A percentile compares a stretch with the other conserved stretches of the same genome.
phyloP scores from a whole-genome alignment of 2,329 filamentous ascomycete genomes.

The Penicillium decumbens region DNA sequence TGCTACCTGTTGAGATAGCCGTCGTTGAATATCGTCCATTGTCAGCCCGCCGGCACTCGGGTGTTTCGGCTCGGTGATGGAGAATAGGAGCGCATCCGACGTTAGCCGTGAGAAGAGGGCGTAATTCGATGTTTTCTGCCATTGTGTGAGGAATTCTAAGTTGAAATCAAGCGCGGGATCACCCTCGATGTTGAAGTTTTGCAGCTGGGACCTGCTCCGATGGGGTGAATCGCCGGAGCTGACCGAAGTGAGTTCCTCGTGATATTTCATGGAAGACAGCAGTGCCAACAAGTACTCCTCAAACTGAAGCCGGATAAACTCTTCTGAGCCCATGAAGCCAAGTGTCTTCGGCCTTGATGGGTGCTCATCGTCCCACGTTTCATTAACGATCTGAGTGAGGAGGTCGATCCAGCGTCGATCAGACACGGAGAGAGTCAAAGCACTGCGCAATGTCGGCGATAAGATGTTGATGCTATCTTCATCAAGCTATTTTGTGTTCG shows the following conservation, averaged over 20 bases:
- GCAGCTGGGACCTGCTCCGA: constrained; percentile 50
- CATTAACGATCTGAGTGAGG: constrained; percentile 84
- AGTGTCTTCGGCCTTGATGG: constrained; percentile 87
- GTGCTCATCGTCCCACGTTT: constrained; percentile 93
- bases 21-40: constrained; percentile 88
- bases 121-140: constrained; percentile 86
- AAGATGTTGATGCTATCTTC: constrained; percentile 80
- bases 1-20: constrained; percentile 84
- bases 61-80: constrained; percentile 87
- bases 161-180: constrained; percentile 84
- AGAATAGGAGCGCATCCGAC: constrained; percentile 78
- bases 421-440: constrained; percentile 73
- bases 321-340: constrained; percentile 91
- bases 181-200: constrained; percentile 62
- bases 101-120: constrained; percentile 76
- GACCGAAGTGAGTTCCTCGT: constrained; percentile 56
- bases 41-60: constrained; percentile 88
- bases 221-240: constrained; percentile 43
- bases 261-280: constrained; percentile 84
- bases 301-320: constrained; percentile 94
- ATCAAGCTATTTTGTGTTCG: constrained; percentile 56
- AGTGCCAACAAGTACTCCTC: constrained; percentile 92
- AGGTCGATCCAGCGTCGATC: constrained; percentile 97
- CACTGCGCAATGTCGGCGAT: constrained; percentile 69
- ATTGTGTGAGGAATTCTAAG: constrained; percentile 77